Evolutionary conservation across 2,329 filamentous ascomycete species (phyloP).

Genomic region (Aureobasidium sp.): DNA sequence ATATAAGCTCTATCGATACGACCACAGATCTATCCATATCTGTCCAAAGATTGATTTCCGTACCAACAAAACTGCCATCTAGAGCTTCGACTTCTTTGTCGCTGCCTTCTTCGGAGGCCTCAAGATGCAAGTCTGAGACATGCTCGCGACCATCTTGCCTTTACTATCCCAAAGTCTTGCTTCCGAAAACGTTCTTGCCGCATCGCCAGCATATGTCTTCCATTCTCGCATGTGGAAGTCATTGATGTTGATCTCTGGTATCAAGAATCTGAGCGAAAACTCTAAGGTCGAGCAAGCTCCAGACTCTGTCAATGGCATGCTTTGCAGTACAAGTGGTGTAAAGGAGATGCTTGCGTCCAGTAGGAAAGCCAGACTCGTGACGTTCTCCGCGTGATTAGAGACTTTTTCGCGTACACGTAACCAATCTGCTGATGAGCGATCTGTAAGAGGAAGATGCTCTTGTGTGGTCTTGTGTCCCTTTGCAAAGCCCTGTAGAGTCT

Average conservation of each 20-base stretch:
- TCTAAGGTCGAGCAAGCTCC: conserved; percentile 43
- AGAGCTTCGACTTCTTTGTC: neutral
- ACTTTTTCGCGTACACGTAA: conserved; percentile 24
- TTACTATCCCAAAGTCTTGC: conserved; percentile 38
- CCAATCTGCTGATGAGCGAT: conserved; percentile 40
- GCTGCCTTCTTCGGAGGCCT: conserved; percentile 19
- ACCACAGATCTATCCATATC: too few relatives aligned
- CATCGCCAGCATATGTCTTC: conserved; percentile 31
- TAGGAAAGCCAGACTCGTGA: conserved; percentile 36
- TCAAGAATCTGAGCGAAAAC: conserved; percentile 43
- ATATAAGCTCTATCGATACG: too few relatives aligned
- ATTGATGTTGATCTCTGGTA: conserved; percentile 32
- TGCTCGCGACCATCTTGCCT: conserved; percentile 40
- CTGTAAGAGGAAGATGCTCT: conserved; percentile 34
- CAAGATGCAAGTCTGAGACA: conserved; percentile 42
- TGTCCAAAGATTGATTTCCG: too few relatives aligned
- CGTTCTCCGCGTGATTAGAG: conserved; percentile 26
- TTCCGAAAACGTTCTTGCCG: conserved; percentile 42
- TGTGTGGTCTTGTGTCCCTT: conserved; percentile 30
- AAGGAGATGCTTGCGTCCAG: conserved; percentile 42
- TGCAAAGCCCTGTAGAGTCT: conserved; percentile 38
- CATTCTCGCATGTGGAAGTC: conserved; percentile 41
- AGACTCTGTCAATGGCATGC: conserved; percentile 39
- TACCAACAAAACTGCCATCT: neutral
- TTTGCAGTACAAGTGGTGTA: conserved; percentile 36